Evolutionary conservation across 2,329 filamentous ascomycete species (phyloP).

Genomic region (Clonostachys rosea): DNA sequence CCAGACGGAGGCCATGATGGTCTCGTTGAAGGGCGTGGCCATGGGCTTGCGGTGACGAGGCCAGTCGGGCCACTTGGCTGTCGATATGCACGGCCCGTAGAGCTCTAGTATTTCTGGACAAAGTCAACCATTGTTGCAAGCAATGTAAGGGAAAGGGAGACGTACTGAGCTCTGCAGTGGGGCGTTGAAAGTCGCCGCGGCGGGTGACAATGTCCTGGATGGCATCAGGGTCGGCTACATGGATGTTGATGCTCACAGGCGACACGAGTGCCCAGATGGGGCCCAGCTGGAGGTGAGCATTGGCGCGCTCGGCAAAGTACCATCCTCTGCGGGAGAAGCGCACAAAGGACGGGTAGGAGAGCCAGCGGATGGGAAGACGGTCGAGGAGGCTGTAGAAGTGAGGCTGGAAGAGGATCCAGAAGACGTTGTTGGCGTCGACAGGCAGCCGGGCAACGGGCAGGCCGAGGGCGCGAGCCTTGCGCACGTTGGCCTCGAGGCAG

Average conservation of each 20-base stretch:
- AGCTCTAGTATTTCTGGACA: too few species aligned
- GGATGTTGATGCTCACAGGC: conserved; percentile 2
- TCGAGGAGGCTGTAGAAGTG: conserved; percentile 7
- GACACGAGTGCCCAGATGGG: conserved; percentile 8
- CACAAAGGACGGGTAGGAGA: conserved; percentile 19
- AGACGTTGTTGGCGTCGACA: conserved; percentile 18
- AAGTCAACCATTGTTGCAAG: too few species aligned
- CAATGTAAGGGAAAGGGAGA: too few species aligned
- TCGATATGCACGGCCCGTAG: too few species aligned
- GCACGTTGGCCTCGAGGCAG: too few species aligned
- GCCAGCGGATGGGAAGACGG: conserved; percentile 10
- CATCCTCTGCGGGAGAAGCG: conserved; percentile 21
- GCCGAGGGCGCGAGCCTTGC: conserved; percentile 17
- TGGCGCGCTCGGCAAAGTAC: conserved; percentile 14
- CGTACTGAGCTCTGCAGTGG: neutral
- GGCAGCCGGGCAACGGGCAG: conserved; percentile 21
- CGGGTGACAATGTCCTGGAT: conserved; percentile 1
- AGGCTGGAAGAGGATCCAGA: conserved; percentile 20
- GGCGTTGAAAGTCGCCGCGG: neutral
- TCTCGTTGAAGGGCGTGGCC: neutral
- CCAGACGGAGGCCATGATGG: neutral
- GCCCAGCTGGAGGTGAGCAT: conserved; percentile 16
- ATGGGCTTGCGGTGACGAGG: neutral
- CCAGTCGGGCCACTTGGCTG: too few species aligned
- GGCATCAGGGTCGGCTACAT: conserved; percentile 4